A percentile compares a stretch with the other conserved stretches of the same genome.
Conservation (phyloP, 192 early-diverging fungal genomes). For the Backusella morwellensis region DNA sequence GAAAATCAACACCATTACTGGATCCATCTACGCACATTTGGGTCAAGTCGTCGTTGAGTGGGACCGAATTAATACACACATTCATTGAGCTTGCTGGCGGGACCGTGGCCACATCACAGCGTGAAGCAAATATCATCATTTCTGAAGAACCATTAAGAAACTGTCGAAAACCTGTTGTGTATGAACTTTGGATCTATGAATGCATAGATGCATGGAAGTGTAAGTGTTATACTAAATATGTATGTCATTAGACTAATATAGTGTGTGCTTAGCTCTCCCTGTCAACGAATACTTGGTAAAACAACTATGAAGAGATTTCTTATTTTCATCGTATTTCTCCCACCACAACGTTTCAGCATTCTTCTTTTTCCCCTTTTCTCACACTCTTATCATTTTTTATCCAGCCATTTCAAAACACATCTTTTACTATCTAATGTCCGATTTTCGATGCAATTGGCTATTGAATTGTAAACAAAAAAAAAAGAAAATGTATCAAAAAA, state of each 20-base stretch:
- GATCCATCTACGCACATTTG: not conserved
- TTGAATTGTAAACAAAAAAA: no score
- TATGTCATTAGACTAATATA: not conserved
- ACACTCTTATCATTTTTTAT: no score
- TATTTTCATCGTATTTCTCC: not conserved
- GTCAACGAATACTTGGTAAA: not conserved
- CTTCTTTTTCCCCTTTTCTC: not conserved
- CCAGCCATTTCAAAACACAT: no score
- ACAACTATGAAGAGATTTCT: not conserved
- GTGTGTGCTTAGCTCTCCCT: not conserved
- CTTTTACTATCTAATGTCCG: no score
- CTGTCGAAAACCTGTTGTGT: not conserved
- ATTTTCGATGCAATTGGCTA: no score
- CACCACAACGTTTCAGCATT: not conserved
- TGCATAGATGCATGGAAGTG: constrained; percentile 8
- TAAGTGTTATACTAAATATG: not conserved
- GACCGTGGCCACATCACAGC: not conserved
- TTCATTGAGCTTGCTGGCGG: constrained; percentile 10
- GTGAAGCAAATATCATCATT: constrained; percentile 5
- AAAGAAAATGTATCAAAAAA: no score
- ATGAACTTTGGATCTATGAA: constrained; percentile 10
- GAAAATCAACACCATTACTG: not conserved
- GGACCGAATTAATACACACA: not conserved
- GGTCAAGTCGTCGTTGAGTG: not conserved
- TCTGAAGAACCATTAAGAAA: not conserved